Conservation (phyloP, 1,284 basidiomycete species). For the Cystobasidium pallidum region DNA sequence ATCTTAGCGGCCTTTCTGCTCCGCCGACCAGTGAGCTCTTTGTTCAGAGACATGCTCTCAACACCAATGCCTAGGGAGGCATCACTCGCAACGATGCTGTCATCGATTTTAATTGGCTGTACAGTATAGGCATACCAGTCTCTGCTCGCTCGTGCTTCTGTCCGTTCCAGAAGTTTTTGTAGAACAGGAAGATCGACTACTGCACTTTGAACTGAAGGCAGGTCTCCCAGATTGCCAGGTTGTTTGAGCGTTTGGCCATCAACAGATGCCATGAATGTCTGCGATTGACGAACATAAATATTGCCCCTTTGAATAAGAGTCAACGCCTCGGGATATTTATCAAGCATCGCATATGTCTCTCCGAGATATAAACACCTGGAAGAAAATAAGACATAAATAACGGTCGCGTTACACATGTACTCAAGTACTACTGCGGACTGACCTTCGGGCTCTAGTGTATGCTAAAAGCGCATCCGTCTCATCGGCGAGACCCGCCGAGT, state of each 20-base stretch:
- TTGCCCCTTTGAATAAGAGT: slow-evolving; percentile 69
- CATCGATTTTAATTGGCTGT: slow-evolving; percentile 18
- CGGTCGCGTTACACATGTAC: too few species aligned
- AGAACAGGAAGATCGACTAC: slow-evolving; percentile 36
- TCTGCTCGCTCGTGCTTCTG: slow-evolving; percentile 37
- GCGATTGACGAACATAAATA: slow-evolving; percentile 71
- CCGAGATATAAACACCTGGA: slow-evolving; percentile 70
- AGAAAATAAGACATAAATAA: background rate
- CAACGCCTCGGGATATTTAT: slow-evolving; percentile 72
- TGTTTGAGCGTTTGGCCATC: background rate
- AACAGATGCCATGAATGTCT: slow-evolving; percentile 46
- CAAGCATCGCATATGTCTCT: slow-evolving; percentile 68
- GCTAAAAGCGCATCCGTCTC: slow-evolving; percentile 16
- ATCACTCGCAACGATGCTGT: slow-evolving; percentile 6
- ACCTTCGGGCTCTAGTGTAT: slow-evolving; percentile 20
- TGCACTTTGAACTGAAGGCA: slow-evolving; percentile 41
- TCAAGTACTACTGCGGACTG: background rate
- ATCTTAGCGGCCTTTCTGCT: slow-evolving; percentile 67
- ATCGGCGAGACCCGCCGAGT: slow-evolving; percentile 58
- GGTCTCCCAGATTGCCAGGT: slow-evolving; percentile 41
- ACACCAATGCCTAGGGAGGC: slow-evolving; percentile 35
- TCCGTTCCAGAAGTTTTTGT: slow-evolving; percentile 44
- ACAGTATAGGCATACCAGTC: slow-evolving; percentile 46
- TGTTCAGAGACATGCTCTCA: slow-evolving; percentile 35
- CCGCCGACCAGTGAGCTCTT: slow-evolving; percentile 23